Percentiles rank a stretch among this genome's conserved stretches.
Evolutionary conservation across 257 asterid genomes (phyloP).

Genomic region (Solanum dulcamara): DNA sequence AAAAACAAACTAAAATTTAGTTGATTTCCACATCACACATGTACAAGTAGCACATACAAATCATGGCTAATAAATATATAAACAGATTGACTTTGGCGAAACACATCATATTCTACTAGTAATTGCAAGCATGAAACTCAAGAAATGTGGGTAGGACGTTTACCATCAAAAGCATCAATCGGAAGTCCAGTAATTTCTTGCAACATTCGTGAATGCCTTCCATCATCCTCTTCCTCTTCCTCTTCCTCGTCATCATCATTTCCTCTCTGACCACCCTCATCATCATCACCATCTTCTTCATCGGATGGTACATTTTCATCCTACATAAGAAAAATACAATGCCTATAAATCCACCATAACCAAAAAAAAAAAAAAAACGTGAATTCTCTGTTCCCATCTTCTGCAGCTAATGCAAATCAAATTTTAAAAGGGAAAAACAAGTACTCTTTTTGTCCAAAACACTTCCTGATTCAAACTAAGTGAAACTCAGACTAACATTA

Average conservation of each 20-base stretch:
- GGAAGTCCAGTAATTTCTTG: slow-evolving; percentile 78
- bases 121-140: background rate
- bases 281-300: slow-evolving; percentile 39
- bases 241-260: slow-evolving; percentile 1
- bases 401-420: background rate
- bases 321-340: slow-evolving; percentile 12
- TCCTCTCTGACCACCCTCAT: slow-evolving; percentile 11
- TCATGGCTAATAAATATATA: background rate
- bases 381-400: background rate
- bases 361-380: background rate
- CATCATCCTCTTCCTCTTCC: slow-evolving; percentile 34
- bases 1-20: background rate
- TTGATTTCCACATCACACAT: background rate
- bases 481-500: too few species aligned
- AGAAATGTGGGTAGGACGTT: background rate
- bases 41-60: background rate
- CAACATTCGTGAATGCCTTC: slow-evolving; percentile 63
- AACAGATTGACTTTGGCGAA: background rate
- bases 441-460: too few species aligned
- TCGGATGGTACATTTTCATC: slow-evolving; percentile 76
- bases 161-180: slow-evolving; percentile 65
- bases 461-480: too few species aligned
- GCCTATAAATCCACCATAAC: background rate
- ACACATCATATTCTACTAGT: background rate
- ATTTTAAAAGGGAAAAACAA: background rate